These are phyloP conservation scores for Ganoderma boninense DNA, from an alignment of 1,284 basidiomycete species.

Conservation along the genomic window DNA sequence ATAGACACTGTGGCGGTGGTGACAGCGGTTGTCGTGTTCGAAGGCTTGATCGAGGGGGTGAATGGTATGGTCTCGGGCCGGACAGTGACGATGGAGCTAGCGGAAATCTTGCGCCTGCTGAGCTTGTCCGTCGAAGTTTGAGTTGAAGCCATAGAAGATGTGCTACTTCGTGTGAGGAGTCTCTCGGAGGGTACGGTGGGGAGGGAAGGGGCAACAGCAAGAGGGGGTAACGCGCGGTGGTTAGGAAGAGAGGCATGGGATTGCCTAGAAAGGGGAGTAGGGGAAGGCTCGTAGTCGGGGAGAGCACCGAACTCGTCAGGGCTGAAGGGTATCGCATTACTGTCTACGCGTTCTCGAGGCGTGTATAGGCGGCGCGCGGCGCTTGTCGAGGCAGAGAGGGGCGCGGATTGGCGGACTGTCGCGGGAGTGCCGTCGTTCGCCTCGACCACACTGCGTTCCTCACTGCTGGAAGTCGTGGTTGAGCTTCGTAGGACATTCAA, in stretches of 20 bases:
- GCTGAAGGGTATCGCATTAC: constrained; percentile 41
- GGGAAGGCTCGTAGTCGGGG: constrained; percentile 65
- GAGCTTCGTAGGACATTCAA: constrained; percentile 34
- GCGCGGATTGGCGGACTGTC: constrained; percentile 30
- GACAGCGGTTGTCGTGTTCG: constrained; percentile 73
- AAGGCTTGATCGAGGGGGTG: constrained; percentile 56
- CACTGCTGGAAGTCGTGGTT: constrained; percentile 37
- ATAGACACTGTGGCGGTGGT: constrained; percentile 69
- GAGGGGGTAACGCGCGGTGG: constrained; percentile 51
- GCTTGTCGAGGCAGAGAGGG: constrained; percentile 31
- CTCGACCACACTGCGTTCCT: constrained; percentile 36
- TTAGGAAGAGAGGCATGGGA: constrained; percentile 40
- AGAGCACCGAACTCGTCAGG: constrained; percentile 52
- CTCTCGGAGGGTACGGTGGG: constrained; percentile 68
- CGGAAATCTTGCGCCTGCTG: constrained; percentile 56
- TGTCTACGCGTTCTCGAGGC: constrained; percentile 54
- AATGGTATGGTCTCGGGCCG: constrained; percentile 50
- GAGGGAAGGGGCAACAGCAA: constrained; percentile 65
- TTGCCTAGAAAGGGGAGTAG: constrained; percentile 63
- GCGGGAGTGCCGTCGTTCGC: constrained; percentile 37
- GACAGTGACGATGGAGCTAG: constrained; percentile 59
- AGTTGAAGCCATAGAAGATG: constrained; percentile 29
- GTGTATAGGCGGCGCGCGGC: constrained; percentile 59
- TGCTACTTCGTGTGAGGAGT: constrained; percentile 42
- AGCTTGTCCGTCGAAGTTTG: constrained; percentile 41